These are phyloP conservation scores for Lepidium sativum DNA, from an alignment of 345 rosid genomes.

Conservation along the genomic window DNA sequence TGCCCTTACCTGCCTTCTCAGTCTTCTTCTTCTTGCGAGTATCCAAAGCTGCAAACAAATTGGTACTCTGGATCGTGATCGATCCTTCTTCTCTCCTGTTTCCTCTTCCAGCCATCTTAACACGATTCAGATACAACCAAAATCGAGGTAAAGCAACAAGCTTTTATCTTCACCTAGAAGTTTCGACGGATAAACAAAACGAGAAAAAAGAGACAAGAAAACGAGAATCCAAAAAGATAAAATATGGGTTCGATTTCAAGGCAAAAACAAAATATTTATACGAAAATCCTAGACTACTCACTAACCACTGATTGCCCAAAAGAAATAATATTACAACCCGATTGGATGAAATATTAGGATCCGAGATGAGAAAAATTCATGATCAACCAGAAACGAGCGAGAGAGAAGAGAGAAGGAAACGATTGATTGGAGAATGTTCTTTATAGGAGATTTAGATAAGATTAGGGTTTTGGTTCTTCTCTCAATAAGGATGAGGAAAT, in stretches of 20 bases:
- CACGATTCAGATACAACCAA: constrained; percentile 1
- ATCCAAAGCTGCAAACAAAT: constrained; percentile 53
- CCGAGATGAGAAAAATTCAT: not conserved
- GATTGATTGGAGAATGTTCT: not conserved
- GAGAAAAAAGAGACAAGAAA: not conserved
- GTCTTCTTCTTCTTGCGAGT: constrained; percentile 56
- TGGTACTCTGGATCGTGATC: constrained; percentile 40
- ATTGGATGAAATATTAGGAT: constrained; percentile 4
- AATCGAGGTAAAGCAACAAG: constrained; percentile 1
- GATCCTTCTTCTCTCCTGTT: constrained; percentile 49
- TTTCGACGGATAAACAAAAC: constrained; percentile 9
- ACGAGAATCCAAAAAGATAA: not conserved
- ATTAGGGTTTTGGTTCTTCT: constrained; percentile 5
- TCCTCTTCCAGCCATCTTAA: constrained; percentile 43
- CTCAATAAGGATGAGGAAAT: constrained; percentile 14
- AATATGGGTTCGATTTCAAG: not conserved
- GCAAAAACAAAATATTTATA: not conserved
- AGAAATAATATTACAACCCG: not conserved
- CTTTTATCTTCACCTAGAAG: not conserved
- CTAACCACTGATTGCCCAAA: constrained; percentile 11
- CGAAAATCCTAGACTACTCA: not conserved
- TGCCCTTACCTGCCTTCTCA: constrained; percentile 32
- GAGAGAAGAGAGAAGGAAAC: not conserved
- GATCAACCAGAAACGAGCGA: not conserved
- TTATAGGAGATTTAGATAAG: not conserved